These are phyloP conservation scores for Pseudocercospora macadamiae DNA, from an alignment of 2,329 filamentous ascomycete species.

Conservation along the genomic window DNA sequence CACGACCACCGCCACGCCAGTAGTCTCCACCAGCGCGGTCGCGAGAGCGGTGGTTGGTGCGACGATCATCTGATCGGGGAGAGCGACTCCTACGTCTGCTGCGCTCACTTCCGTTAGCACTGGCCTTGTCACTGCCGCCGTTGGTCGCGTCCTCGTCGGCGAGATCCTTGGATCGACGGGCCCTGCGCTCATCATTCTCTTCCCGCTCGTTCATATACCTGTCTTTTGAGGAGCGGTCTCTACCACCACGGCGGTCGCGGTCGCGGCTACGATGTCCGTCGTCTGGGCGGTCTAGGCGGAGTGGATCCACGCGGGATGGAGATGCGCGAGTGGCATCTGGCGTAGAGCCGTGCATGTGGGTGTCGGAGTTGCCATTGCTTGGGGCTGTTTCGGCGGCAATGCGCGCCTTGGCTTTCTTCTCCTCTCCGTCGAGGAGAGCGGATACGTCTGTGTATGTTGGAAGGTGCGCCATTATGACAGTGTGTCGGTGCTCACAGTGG, in stretches of 20 bases:
- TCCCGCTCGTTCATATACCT: conserved; percentile 39
- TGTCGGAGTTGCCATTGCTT: conserved; percentile 23
- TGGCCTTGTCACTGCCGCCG: conserved; percentile 43
- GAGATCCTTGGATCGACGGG: conserved; percentile 35
- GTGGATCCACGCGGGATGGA: conserved; percentile 17
- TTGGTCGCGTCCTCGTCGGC: conserved; percentile 35
- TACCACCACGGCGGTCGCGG: conserved; percentile 6
- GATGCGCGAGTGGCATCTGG: conserved; percentile 9
- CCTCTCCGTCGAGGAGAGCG: conserved; percentile 37
- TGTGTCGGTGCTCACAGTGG: conserved; percentile 23
- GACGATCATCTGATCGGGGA: conserved; percentile 29
- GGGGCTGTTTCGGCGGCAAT: conserved; percentile 20
- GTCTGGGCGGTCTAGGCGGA: conserved; percentile 17
- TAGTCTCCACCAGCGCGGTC: conserved; percentile 40
- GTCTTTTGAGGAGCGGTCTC: conserved; percentile 22
- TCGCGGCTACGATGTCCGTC: conserved; percentile 7
- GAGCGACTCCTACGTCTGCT: conserved; percentile 35
- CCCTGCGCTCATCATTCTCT: conserved; percentile 39
- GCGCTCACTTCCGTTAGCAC: conserved; percentile 42
- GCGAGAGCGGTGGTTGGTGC: conserved; percentile 28
- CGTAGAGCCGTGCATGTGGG: conserved; percentile 13
- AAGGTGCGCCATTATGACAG: conserved; percentile 15
- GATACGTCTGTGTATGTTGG: conserved; percentile 28
- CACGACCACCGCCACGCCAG: conserved; percentile 42
- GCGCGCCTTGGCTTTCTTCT: conserved; percentile 29